These are phyloP conservation scores for Anacardium occidentale DNA, from an alignment of 345 rosid species.

Conservation along the genomic window DNA sequence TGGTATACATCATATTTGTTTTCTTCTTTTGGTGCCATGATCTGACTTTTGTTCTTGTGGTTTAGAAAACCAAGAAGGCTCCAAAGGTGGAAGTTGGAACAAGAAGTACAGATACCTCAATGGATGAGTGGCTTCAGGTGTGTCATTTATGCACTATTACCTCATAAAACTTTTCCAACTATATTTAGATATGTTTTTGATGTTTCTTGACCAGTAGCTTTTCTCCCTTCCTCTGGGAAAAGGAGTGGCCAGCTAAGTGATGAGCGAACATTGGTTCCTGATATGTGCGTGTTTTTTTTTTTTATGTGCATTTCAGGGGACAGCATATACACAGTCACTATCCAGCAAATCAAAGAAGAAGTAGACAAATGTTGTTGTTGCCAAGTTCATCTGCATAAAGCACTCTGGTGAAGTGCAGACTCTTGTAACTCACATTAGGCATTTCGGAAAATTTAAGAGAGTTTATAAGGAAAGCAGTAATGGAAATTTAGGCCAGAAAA, in stretches of 20 bases:
- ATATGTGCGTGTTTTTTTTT: not conserved
- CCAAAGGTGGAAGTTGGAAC: constrained; percentile 93
- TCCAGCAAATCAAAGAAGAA: constrained; percentile 80
- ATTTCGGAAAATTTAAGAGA: constrained; percentile 23
- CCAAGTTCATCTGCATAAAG: constrained; percentile 12
- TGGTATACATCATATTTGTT: too few relatives aligned
- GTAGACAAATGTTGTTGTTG: constrained; percentile 27
- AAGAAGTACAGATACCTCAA: constrained; percentile 55
- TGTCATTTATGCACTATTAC: constrained; percentile 10
- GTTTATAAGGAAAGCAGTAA: constrained; percentile 22
- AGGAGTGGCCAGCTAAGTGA: not conserved
- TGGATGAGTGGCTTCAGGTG: constrained; percentile 98
- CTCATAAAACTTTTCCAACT: not conserved
- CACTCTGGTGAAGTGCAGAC: constrained; percentile 22
- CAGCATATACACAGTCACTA: constrained; percentile 51
- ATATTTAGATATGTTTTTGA: not conserved
- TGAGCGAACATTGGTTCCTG: not conserved
- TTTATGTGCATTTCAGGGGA: constrained; percentile 50
- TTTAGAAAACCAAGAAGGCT: constrained; percentile 77
- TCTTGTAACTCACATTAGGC: constrained; percentile 36
- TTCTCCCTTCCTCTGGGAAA: not conserved
- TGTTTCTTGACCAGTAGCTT: not conserved
- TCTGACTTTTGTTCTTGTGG: not conserved
- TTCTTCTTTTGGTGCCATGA: not conserved
- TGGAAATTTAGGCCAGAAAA: constrained; percentile 32